Conservation (phyloP, 2,329 filamentous ascomycete genomes). For the Pestalotiopsis sp. region DNA sequence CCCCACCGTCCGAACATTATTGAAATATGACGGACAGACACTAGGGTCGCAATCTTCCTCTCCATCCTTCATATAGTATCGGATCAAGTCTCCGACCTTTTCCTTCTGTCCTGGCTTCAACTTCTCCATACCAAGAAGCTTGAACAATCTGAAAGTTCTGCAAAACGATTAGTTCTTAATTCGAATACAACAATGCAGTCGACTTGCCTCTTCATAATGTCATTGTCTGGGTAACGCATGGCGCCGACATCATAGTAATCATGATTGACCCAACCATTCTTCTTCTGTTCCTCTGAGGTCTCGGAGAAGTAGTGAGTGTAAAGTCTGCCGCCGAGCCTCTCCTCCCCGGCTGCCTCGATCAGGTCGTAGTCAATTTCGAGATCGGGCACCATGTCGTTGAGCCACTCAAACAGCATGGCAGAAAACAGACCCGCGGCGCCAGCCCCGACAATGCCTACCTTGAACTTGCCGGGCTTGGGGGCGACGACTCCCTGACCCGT, state of each 20-base stretch:
- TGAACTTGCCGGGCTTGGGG: constrained; percentile 1
- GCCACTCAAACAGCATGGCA: constrained; percentile 17
- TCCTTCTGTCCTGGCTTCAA: not conserved
- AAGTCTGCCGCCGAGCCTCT: constrained; percentile 18
- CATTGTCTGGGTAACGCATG: constrained; percentile 23
- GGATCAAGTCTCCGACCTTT: constrained; percentile 1
- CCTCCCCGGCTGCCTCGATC: constrained; percentile 16
- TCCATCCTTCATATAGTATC: not conserved
- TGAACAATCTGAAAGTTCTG: constrained; percentile 2
- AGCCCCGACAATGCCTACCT: constrained; percentile 18
- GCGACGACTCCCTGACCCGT: not conserved
- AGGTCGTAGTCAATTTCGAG: constrained; percentile 19
- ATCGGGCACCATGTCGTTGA: not conserved
- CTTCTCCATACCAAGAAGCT: not conserved
- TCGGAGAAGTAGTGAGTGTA: constrained; percentile 21
- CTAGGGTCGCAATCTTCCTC: not conserved
- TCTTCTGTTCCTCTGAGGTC: not conserved
- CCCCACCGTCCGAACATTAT: not conserved
- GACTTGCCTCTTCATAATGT: constrained; percentile 18
- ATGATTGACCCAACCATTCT: constrained; percentile 6
- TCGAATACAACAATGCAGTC: not conserved
- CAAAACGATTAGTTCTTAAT: constrained; percentile 11
- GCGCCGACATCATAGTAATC: constrained; percentile 26
- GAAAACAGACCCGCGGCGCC: constrained; percentile 19
- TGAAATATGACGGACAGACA: not conserved